Evolutionary conservation across 2,329 filamentous ascomycete genomes (phyloP).

Genomic region (Parafenestella ontariensis): DNA sequence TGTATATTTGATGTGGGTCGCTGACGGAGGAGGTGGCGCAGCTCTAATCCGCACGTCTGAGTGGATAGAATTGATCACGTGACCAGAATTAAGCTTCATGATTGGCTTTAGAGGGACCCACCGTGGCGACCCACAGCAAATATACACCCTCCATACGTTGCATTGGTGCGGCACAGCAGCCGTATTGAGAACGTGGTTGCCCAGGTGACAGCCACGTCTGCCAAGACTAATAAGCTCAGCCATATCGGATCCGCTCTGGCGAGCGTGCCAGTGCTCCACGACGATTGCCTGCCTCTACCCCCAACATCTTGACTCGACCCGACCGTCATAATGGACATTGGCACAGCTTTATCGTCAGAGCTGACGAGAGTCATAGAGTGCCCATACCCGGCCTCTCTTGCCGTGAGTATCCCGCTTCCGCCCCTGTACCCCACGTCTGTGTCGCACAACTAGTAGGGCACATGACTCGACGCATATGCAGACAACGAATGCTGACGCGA

Average conservation of each 20-base stretch:
- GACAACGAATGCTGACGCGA: conserved; percentile 31
- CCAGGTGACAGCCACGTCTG: neutral
- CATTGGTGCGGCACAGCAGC: neutral
- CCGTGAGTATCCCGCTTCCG: conserved; percentile 48
- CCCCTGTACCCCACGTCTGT: conserved; percentile 6
- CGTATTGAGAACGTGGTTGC: neutral
- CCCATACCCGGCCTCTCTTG: conserved; percentile 59
- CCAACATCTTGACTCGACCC: conserved; percentile 8
- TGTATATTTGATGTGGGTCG: too few relatives aligned
- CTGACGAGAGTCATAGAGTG: conserved; percentile 57
- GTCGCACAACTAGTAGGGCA: conserved; percentile 19
- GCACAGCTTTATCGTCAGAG: conserved; percentile 47
- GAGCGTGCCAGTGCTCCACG: conserved; percentile 4
- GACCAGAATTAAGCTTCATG: too few relatives aligned
- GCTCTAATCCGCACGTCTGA: too few relatives aligned
- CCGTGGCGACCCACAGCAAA: too few relatives aligned
- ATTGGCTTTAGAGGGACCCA: too few relatives aligned
- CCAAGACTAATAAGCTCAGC: neutral
- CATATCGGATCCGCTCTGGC: neutral
- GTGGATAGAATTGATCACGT: too few relatives aligned
- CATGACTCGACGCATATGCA: conserved; percentile 32
- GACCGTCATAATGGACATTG: conserved; percentile 22
- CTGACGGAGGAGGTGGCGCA: too few relatives aligned
- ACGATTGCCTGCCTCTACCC: conserved; percentile 11
- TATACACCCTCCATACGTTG: too few relatives aligned